Conservation (phyloP, 2,329 filamentous ascomycete genomes). For the Aspergillus latus region DNA sequence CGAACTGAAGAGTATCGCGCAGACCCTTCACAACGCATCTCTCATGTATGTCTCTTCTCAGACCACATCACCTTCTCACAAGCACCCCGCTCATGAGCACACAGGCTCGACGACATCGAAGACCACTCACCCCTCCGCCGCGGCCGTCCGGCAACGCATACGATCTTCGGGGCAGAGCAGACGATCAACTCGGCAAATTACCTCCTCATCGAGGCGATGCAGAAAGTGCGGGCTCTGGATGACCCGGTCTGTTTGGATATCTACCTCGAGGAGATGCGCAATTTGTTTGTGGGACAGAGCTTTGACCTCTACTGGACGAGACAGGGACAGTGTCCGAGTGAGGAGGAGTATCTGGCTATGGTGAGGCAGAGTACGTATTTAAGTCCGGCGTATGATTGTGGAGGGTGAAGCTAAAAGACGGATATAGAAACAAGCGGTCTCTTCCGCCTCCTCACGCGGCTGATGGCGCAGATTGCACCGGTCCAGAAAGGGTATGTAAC, state of each 20-base stretch:
- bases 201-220: constrained; percentile 77
- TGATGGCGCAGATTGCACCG: constrained; percentile 39
- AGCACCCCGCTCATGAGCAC: neutral
- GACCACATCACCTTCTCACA: neutral
- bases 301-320: constrained; percentile 77
- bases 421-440: constrained; percentile 74
- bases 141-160: constrained; percentile 78
- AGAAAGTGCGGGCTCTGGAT: constrained; percentile 69
- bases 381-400: constrained; percentile 53
- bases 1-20: constrained; percentile 35
- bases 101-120: constrained; percentile 64
- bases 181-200: constrained; percentile 92
- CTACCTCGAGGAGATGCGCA: constrained; percentile 78
- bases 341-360: constrained; percentile 90
- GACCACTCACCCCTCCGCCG: constrained; percentile 74
- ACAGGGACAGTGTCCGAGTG: neutral
- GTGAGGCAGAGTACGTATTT: constrained; percentile 46
- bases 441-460: constrained; percentile 78
- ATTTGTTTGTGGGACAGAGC: constrained; percentile 82
- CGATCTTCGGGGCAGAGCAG: constrained; percentile 80
- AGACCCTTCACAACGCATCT: constrained; percentile 43
- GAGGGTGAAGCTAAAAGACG: neutral
- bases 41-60: constrained; percentile 30
- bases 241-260: constrained; percentile 68
- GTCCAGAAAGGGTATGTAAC: constrained; percentile 38